Percentiles rank a stretch among this genome's conserved stretches.
These are phyloP conservation scores for Drechmeria coniospora DNA, from an alignment of 2,329 filamentous ascomycete species.

Conservation along the genomic window DNA sequence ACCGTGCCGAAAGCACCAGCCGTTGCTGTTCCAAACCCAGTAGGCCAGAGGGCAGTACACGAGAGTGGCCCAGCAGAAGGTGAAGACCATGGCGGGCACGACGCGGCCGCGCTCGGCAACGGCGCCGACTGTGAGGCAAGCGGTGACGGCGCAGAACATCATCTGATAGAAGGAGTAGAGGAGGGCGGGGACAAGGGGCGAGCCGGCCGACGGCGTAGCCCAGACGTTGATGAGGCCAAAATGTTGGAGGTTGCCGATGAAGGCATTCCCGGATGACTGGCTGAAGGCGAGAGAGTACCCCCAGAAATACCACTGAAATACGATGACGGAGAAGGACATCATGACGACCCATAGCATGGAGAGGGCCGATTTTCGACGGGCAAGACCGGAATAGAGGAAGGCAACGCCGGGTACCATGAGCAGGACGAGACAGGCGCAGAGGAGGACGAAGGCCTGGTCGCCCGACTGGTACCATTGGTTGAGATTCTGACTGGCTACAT, in stretches of 20 bases:
- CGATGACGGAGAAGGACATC: constrained; percentile 79
- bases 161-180: constrained; percentile 96
- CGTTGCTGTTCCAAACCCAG: constrained; percentile 93
- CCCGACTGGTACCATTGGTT: constrained; percentile 93
- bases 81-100: constrained; percentile 86
- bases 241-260: constrained; percentile 79
- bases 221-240: constrained; percentile 81
- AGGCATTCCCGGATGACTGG: constrained; percentile 64
- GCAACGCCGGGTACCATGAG: constrained; percentile 94
- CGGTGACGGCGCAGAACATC: constrained; percentile 93
- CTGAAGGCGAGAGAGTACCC: constrained; percentile 93
- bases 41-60: constrained; percentile 95
- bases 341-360: constrained; percentile 97
- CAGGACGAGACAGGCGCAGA: constrained; percentile 83
- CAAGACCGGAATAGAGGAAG: constrained; percentile 93
- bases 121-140: constrained; percentile 78
- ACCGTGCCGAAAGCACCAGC: constrained; percentile 82
- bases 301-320: constrained; percentile 99
- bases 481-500: constrained; percentile 62
- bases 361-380: constrained; percentile 91
- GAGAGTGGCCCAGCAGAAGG: constrained; percentile 89
- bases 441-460: constrained; percentile 85
- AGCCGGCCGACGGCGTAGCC: constrained; percentile 72
- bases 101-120: constrained; percentile 89
- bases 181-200: constrained; percentile 73